phyloP scores from a whole-genome alignment of 306 rosid genomes.

The Nissolia schottii region DNA sequence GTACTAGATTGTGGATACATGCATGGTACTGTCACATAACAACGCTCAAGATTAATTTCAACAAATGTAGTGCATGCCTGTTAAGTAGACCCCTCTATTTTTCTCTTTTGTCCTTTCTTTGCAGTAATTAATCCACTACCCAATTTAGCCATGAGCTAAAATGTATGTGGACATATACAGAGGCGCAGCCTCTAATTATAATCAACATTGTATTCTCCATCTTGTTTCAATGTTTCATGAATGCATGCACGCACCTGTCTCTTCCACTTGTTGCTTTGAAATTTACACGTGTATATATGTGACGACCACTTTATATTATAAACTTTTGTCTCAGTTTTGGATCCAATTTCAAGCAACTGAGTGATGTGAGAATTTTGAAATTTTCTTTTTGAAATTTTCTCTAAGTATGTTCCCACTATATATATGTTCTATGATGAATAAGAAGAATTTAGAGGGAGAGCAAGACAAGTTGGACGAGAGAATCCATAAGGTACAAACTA shows the following conservation, averaged over 20 bases:
- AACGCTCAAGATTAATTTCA: neutral
- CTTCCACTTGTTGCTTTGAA: neutral
- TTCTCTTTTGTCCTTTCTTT: neutral
- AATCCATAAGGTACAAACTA: neutral
- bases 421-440: neutral
- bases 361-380: neutral
- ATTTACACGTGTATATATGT: neutral
- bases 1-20: neutral
- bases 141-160: constrained; percentile 9
- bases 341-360: neutral
- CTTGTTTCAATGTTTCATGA: neutral
- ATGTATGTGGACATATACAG: constrained; percentile 4
- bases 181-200: neutral
- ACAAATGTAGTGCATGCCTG: neutral
- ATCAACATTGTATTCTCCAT: neutral
- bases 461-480: neutral
- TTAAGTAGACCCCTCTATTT: neutral
- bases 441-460: neutral
- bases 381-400: too few relatives aligned
- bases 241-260: neutral
- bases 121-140: neutral
- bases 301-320: neutral
- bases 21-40: neutral
- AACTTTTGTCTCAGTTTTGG: neutral
- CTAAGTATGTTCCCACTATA: neutral